Percentiles rank a stretch among this genome's conserved stretches.
Conservation (phyloP, 2,329 filamentous ascomycete genomes). For the Ascosphaera aggregata region DNA sequence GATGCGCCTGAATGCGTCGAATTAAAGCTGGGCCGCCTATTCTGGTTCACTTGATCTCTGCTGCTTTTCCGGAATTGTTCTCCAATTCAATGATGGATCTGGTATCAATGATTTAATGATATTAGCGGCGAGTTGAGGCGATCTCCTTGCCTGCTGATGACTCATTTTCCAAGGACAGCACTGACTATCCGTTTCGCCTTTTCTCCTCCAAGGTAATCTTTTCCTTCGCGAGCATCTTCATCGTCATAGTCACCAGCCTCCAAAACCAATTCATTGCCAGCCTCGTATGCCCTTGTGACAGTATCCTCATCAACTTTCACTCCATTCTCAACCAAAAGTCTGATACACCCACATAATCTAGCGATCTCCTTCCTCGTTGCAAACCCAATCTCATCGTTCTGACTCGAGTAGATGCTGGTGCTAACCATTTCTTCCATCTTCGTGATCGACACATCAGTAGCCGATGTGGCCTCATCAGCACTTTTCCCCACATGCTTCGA, state of each 20-base stretch:
- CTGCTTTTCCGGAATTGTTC: too few relatives aligned
- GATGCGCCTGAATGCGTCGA: too few relatives aligned
- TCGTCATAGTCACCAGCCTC: constrained; percentile 18
- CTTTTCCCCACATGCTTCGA: constrained; percentile 52
- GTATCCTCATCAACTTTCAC: constrained; percentile 76
- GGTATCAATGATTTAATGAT: too few relatives aligned
- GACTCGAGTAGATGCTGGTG: constrained; percentile 73
- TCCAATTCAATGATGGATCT: too few relatives aligned
- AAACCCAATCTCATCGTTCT: constrained; percentile 65
- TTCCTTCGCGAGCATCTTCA: constrained; percentile 10
- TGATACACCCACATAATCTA: constrained; percentile 56
- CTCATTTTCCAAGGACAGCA: constrained; percentile 4
- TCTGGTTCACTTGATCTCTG: too few relatives aligned
- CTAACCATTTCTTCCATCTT: constrained; percentile 72
- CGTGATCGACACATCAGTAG: constrained; percentile 41
- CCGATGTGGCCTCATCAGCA: constrained; percentile 20
- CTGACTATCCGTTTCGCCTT: constrained; percentile 17
- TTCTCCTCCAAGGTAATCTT: constrained; percentile 19
- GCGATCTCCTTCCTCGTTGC: constrained; percentile 74
- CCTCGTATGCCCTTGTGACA: constrained; percentile 60
- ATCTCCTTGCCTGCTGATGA: constrained; percentile 1
- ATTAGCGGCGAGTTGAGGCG: too few relatives aligned
- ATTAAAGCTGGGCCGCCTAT: too few relatives aligned
- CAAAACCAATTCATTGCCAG: constrained; percentile 45
- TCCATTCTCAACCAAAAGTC: constrained; percentile 59